Percentiles rank a stretch among this genome's conserved stretches.
Evolutionary conservation across 495 filamentous ascomycete genomes (phyloP).

Genomic region (Choiromyces venosus): DNA sequence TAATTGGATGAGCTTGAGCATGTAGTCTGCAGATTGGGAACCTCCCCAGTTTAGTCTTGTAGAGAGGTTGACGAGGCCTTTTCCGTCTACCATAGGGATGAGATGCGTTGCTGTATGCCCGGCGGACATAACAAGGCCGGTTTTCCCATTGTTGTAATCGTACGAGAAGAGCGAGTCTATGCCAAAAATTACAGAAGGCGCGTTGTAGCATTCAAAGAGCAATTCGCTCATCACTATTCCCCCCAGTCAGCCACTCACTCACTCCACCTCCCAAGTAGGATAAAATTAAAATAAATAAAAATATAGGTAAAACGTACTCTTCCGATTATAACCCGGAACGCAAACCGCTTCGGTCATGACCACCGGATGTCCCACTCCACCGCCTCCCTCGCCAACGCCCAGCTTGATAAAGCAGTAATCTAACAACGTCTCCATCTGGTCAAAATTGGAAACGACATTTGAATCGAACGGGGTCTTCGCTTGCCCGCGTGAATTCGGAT

Average conservation of each 20-base stretch:
- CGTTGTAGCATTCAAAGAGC: conserved; percentile 88
- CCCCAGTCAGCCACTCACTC: conserved; percentile 1
- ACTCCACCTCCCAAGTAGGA: not conserved
- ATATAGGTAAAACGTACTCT: conserved; percentile 61
- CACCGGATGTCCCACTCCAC: conserved; percentile 73
- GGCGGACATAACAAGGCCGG: conserved; percentile 82
- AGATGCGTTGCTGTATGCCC: conserved; percentile 90
- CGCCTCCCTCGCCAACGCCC: conserved; percentile 68
- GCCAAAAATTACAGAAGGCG: conserved; percentile 80
- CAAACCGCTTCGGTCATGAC: conserved; percentile 96
- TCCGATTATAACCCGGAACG: conserved; percentile 76
- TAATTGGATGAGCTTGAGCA: conserved; percentile 79
- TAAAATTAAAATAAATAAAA: too few relatives aligned
- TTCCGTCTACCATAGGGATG: conserved; percentile 84
- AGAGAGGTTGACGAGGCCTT: conserved; percentile 73
- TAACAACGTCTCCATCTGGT: conserved; percentile 86
- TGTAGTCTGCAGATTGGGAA: conserved; percentile 78
- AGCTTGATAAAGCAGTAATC: conserved; percentile 92
- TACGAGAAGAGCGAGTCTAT: conserved; percentile 96
- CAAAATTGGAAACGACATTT: conserved; percentile 93
- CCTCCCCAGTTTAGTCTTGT: conserved; percentile 94
- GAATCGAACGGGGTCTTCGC: conserved; percentile 86
- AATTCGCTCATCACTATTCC: conserved; percentile 87
- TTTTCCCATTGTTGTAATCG: conserved; percentile 80
- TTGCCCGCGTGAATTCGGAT: conserved; percentile 87